A percentile compares a stretch with the other conserved stretches of the same genome.
These are phyloP conservation scores for Pseudozyma sp. DNA, from an alignment of 1,284 basidiomycete species.

Conservation along the genomic window DNA sequence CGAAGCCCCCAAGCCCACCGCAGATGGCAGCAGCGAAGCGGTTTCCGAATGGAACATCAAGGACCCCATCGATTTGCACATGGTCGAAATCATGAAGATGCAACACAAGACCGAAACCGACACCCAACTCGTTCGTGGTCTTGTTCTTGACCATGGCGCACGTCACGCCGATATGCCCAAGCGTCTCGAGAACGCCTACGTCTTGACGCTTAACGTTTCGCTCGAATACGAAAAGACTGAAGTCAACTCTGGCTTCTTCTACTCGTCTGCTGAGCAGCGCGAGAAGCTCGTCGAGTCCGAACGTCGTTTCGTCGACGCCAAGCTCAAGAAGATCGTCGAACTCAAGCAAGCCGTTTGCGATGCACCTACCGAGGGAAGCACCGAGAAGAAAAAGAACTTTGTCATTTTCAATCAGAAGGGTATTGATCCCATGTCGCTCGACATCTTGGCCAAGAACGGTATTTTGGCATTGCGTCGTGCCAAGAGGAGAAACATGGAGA, in stretches of 20 bases:
- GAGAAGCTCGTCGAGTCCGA: slow-evolving; percentile 99
- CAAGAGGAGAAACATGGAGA: slow-evolving; percentile 79
- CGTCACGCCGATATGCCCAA: slow-evolving; percentile 99
- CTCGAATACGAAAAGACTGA: slow-evolving; percentile 99
- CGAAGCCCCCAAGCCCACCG: slow-evolving; percentile 51
- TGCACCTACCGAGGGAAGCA: slow-evolving; percentile 51
- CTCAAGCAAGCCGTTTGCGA: slow-evolving; percentile 95
- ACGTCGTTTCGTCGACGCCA: slow-evolving; percentile 90
- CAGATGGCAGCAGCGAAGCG: slow-evolving; percentile 61
- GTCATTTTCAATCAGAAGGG: slow-evolving; percentile 99
- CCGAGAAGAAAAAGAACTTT: slow-evolving; percentile 80
- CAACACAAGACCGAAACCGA: slow-evolving; percentile 98
- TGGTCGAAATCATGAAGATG: slow-evolving; percentile 99
- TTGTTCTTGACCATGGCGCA: slow-evolving; percentile 93
- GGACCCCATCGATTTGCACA: slow-evolving; percentile 93
- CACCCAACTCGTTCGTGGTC: slow-evolving; percentile 93
- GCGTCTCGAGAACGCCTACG: slow-evolving; percentile 94
- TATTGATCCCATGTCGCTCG: slow-evolving; percentile 96
- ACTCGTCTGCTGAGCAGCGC: slow-evolving; percentile 96
- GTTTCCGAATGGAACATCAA: slow-evolving; percentile 63
- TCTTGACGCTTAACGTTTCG: slow-evolving; percentile 96
- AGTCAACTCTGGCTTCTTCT: slow-evolving; percentile 99
- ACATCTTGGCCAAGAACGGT: slow-evolving; percentile 95
- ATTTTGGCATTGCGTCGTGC: slow-evolving; percentile 94
- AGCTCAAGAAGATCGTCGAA: slow-evolving; percentile 96